Conservation (phyloP, 495 filamentous ascomycete species). For the Aspergillus saccharolyticus region DNA sequence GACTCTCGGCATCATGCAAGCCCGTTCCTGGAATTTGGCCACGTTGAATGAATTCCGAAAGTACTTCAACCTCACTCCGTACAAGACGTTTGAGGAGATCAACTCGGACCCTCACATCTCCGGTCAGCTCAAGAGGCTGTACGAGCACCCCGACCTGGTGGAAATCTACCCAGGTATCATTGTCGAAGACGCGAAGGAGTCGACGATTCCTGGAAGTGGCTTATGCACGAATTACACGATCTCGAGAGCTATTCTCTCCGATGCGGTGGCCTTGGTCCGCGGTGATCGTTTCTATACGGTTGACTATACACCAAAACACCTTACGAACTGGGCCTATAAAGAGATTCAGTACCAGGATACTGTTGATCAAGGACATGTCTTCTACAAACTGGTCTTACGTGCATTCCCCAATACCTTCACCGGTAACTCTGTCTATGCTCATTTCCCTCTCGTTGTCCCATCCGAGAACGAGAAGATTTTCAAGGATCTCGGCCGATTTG, state of each 20-base stretch:
- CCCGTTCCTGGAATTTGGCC: slow-evolving; percentile 74
- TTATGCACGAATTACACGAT: slow-evolving; percentile 79
- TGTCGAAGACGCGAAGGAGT: slow-evolving; percentile 71
- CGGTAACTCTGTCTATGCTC: slow-evolving; percentile 52
- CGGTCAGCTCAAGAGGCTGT: slow-evolving; percentile 65
- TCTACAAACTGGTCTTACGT: slow-evolving; percentile 56
- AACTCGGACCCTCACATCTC: slow-evolving; percentile 72
- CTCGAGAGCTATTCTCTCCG: slow-evolving; percentile 76
- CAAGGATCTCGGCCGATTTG: slow-evolving; percentile 30
- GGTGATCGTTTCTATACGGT: slow-evolving; percentile 84
- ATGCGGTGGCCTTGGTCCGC: slow-evolving; percentile 79
- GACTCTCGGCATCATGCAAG: slow-evolving; percentile 80
- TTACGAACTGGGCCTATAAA: slow-evolving; percentile 76
- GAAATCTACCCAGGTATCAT: slow-evolving; percentile 81
- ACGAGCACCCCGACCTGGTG: slow-evolving; percentile 73
- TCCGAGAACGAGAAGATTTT: slow-evolving; percentile 50
- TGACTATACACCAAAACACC: slow-evolving; percentile 64
- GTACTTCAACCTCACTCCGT: slow-evolving; percentile 69
- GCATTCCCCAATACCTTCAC: slow-evolving; percentile 57
- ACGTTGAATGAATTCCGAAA: slow-evolving; percentile 84
- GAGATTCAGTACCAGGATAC: slow-evolving; percentile 44
- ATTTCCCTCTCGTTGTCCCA: slow-evolving; percentile 57
- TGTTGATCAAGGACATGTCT: slow-evolving; percentile 54
- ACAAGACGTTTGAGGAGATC: slow-evolving; percentile 80
- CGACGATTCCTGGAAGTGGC: slow-evolving; percentile 72